These are phyloP conservation scores for Sporothrix humicola DNA, from an alignment of 2,329 filamentous ascomycete genomes.

Conservation along the genomic window DNA sequence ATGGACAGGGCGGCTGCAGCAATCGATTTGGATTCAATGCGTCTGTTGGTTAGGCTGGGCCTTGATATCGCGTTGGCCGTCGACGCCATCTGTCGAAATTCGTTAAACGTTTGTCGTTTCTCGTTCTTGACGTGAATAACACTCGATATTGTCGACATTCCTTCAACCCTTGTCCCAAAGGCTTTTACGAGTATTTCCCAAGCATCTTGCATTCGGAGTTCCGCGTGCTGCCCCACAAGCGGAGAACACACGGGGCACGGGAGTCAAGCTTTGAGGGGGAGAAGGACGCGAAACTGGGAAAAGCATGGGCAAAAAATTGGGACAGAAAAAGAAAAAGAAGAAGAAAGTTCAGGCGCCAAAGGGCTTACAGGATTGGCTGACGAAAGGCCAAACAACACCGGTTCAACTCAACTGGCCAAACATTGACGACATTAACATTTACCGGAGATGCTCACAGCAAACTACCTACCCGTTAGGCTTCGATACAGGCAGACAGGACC, in stretches of 20 bases:
- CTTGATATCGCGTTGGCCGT: background rate
- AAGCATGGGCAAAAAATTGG: no score
- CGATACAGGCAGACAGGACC: no score
- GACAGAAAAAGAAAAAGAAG: background rate
- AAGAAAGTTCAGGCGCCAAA: background rate
- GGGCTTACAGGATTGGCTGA: background rate
- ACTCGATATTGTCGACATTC: background rate
- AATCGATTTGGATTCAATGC: background rate
- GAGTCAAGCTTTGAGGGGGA: background rate
- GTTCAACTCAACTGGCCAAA: no score
- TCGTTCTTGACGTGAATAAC: background rate
- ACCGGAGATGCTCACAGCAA: no score
- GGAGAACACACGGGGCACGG: conserved; percentile 18
- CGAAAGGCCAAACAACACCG: no score
- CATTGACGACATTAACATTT: no score
- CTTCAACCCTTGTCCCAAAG: background rate
- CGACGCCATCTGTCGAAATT: background rate
- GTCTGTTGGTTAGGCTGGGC: background rate
- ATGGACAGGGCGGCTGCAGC: conserved; percentile 10
- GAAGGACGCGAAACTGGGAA: background rate
- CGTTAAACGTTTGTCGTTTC: background rate
- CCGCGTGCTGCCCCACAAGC: conserved; percentile 2
- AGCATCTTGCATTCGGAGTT: background rate
- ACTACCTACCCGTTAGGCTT: no score
- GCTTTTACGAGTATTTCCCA: background rate